These are phyloP conservation scores for Boletus subcaerulescens DNA, from an alignment of 768 basidiomycete species.

Conservation along the genomic window DNA sequence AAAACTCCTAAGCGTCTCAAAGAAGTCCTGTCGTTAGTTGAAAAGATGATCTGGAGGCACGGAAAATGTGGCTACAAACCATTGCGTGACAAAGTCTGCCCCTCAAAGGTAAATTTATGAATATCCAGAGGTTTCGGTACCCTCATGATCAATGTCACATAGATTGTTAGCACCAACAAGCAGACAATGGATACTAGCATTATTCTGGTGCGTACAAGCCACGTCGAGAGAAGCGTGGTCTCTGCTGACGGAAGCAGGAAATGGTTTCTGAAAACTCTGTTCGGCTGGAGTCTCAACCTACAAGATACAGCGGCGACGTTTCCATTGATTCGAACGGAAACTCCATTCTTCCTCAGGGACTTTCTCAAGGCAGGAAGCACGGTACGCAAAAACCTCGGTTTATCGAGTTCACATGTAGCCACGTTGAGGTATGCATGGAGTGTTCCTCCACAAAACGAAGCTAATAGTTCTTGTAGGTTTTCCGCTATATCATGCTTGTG, in stretches of 20 bases:
- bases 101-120: constrained; percentile 58
- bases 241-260: constrained; percentile 46
- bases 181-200: constrained; percentile 54
- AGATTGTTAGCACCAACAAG: constrained; percentile 41
- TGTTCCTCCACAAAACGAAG: neutral
- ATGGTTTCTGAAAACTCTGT: constrained; percentile 69
- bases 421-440: constrained; percentile 51
- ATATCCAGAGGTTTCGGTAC: neutral
- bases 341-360: constrained; percentile 42
- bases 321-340: constrained; percentile 56
- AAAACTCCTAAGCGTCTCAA: constrained; percentile 78
- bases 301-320: constrained; percentile 33
- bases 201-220: constrained; percentile 50
- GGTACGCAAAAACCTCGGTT: constrained; percentile 68
- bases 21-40: constrained; percentile 48
- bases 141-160: neutral
- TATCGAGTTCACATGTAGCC: constrained; percentile 66
- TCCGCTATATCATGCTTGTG: constrained; percentile 57
- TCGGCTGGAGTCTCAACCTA: constrained; percentile 52
- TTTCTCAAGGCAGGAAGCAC: constrained; percentile 46
- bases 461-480: constrained; percentile 49
- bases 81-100: constrained; percentile 64
- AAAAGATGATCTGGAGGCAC: constrained; percentile 66
- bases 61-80: constrained; percentile 65
- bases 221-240: neutral